Conservation (phyloP, 352 stramenopile genomes). For the Pythium periplocum region DNA sequence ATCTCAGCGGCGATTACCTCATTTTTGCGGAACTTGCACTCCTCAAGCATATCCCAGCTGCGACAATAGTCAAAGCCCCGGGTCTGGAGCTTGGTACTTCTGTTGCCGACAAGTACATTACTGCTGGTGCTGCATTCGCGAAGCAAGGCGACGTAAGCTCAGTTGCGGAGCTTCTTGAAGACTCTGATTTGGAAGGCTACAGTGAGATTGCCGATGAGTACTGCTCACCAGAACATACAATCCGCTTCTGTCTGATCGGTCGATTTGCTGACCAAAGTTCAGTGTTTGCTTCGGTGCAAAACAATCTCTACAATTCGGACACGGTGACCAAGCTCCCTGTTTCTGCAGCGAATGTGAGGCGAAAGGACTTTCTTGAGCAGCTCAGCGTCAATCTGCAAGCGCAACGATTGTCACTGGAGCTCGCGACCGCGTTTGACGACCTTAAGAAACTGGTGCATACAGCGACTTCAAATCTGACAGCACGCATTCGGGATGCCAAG, state of each 20-base stretch:
- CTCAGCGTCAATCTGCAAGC: constrained; percentile 5
- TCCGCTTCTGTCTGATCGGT: constrained; percentile 10
- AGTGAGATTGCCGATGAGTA: constrained; percentile 1
- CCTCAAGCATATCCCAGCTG: constrained; percentile 2
- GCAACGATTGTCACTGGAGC: constrained; percentile 5
- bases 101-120: constrained; percentile 7
- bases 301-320: constrained; percentile 1
- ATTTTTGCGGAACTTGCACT: constrained; percentile 7
- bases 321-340: constrained; percentile 6
- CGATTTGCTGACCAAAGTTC: constrained; percentile 5
- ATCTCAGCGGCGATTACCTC: neutral
- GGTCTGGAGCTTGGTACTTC: neutral
- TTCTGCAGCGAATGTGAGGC: constrained; percentile 1
- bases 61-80: neutral
- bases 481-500: neutral
- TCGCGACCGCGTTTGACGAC: constrained; percentile 5
- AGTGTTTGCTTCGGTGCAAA: constrained; percentile 1
- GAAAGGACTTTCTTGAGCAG: constrained; percentile 3
- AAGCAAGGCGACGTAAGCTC: neutral
- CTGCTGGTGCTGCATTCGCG: neutral
- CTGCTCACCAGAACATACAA: constrained; percentile 5
- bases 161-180: neutral
- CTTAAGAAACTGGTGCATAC: constrained; percentile 4
- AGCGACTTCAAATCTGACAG: constrained; percentile 3
- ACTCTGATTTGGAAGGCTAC: constrained; percentile 3